Conservation (phyloP, 495 filamentous ascomycete species). For the Aspergillus conjunctus region DNA sequence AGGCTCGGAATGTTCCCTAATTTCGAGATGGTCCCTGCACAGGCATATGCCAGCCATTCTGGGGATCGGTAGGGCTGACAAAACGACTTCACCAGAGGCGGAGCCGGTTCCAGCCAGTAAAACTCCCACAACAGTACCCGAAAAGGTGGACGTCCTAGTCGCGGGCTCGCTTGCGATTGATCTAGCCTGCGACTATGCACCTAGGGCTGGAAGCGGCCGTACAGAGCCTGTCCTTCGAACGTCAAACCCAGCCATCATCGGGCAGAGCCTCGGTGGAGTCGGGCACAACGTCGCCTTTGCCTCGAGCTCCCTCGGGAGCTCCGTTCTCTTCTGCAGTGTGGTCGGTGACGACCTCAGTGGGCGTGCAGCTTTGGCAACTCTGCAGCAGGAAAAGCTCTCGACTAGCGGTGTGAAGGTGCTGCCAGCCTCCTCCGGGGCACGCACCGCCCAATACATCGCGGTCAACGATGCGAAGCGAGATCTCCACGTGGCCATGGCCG, state of each 20-base stretch:
- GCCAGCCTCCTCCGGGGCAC: slow-evolving; percentile 47
- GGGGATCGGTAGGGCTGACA: slow-evolving; percentile 29
- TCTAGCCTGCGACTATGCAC: slow-evolving; percentile 75
- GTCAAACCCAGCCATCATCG: slow-evolving; percentile 82
- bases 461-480: slow-evolving; percentile 83
- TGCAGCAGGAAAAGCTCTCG: slow-evolving; percentile 64
- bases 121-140: slow-evolving; percentile 14
- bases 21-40: slow-evolving; percentile 33
- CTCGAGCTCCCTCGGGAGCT: slow-evolving; percentile 61
- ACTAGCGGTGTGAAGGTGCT: slow-evolving; percentile 62
- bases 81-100: slow-evolving; percentile 28
- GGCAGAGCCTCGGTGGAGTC: slow-evolving; percentile 86
- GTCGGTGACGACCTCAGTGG: slow-evolving; percentile 80
- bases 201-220: slow-evolving; percentile 34
- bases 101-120: slow-evolving; percentile 19
- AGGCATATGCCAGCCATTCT: slow-evolving; percentile 49
- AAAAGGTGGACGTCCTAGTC: slow-evolving; percentile 69
- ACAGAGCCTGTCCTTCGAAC: slow-evolving; percentile 66
- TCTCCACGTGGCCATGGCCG: slow-evolving; percentile 85
- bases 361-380: slow-evolving; percentile 61
- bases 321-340: slow-evolving; percentile 69
- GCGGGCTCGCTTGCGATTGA: slow-evolving; percentile 90
- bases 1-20: slow-evolving; percentile 33
- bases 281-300: slow-evolving; percentile 90
- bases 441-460: slow-evolving; percentile 89